Base-by-base conservation (phyloP, 2,329 filamentous ascomycete species). In the Colletotrichum gigasporum region DNA sequence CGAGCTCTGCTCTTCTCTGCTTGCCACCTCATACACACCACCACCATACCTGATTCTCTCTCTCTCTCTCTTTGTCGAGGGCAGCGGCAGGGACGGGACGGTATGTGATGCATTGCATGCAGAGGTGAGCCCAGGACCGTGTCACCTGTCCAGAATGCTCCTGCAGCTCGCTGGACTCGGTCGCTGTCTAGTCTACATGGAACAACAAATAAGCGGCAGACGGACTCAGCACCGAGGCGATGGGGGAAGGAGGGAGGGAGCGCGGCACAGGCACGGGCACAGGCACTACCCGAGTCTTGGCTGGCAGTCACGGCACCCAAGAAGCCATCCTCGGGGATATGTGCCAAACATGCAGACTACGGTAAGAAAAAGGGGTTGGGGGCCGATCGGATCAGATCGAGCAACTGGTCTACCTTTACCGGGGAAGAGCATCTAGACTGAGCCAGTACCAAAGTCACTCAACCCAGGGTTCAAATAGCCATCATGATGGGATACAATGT, bases 311-410 rank as follows among this genome's bases (percentile, higher is more conserved):
- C n/a, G 24, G 26, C 26, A 45, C 22, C 28, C 28, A n/a, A n/a
- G n/a, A n/a, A n/a, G n/a, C 10, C 22, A 12, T 18, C 26, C 12
- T 35, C 52, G 52, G 37, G 26, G 24, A 16, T 44, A n/a, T 55
- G 34, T 53, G 50, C 35, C 50, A 53, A 16, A 44, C 26, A n/a
- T 34, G 52, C 52, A 55, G 51, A 44, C 22, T n/a, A 35, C 50
- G 20, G 39, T 34, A 16, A 45, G 37, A 24, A 41, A 11, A 20
- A 7, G 41, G 35, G 30, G 24, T 53, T 39, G 41, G 51, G 41
- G 41, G 41, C 42, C 55, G 55, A 59, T 59, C 55, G 55, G 55
- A 59, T 52, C 55, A 59, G 55, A 52, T 45, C 55, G 55, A 59
- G 34, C 20, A n/a, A n/a, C n/a, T n/a, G 12, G 35, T 39, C 22